phyloP scores from a whole-genome alignment of 192 early-diverging fungal genomes.

The Coemansia biformis region DNA sequence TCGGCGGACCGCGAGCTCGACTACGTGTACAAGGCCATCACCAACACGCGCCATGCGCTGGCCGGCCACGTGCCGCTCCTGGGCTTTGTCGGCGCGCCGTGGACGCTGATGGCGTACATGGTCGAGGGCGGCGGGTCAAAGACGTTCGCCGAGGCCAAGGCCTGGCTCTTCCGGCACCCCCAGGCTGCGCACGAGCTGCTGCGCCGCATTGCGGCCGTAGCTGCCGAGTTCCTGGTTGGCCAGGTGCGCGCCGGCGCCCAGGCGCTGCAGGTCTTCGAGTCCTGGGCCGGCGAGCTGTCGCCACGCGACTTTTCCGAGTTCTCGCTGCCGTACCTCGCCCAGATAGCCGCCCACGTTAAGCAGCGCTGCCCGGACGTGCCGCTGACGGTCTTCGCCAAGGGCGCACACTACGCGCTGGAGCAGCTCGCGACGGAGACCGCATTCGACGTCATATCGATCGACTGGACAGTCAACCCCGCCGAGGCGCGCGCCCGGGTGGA shows the following conservation, averaged over 20 bases:
- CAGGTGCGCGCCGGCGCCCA: slow-evolving; percentile 97
- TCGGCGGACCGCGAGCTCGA: slow-evolving; percentile 66
- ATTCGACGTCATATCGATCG: slow-evolving; percentile 86
- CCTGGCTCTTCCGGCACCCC: slow-evolving; percentile 80
- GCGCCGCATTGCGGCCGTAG: slow-evolving; percentile 73
- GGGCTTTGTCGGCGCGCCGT: slow-evolving; percentile 96
- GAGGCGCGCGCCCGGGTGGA: slow-evolving; percentile 26
- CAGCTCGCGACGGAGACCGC: slow-evolving; percentile 55
- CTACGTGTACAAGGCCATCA: slow-evolving; percentile 93
- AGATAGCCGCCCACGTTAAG: slow-evolving; percentile 78
- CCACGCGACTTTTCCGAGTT: slow-evolving; percentile 76
- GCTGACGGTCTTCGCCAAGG: slow-evolving; percentile 88
- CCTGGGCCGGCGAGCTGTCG: slow-evolving; percentile 89
- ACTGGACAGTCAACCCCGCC: slow-evolving; percentile 81
- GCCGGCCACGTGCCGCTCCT: slow-evolving; percentile 84
- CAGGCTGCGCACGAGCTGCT: slow-evolving; percentile 73
- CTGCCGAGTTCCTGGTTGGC: slow-evolving; percentile 79
- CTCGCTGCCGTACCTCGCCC: slow-evolving; percentile 81
- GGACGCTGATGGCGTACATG: slow-evolving; percentile 99
- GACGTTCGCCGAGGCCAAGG: slow-evolving; percentile 82
- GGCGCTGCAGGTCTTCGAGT: slow-evolving; percentile 96
- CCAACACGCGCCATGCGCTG: slow-evolving; percentile 80
- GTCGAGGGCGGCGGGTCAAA: slow-evolving; percentile 96
- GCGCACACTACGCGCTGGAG: slow-evolving; percentile 84
- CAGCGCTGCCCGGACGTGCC: slow-evolving; percentile 60